Evolutionary conservation across 192 early-diverging fungal species (phyloP), one percentile per base, ranked within the genome.

Genomic region (Coemansia sp.): DNA sequence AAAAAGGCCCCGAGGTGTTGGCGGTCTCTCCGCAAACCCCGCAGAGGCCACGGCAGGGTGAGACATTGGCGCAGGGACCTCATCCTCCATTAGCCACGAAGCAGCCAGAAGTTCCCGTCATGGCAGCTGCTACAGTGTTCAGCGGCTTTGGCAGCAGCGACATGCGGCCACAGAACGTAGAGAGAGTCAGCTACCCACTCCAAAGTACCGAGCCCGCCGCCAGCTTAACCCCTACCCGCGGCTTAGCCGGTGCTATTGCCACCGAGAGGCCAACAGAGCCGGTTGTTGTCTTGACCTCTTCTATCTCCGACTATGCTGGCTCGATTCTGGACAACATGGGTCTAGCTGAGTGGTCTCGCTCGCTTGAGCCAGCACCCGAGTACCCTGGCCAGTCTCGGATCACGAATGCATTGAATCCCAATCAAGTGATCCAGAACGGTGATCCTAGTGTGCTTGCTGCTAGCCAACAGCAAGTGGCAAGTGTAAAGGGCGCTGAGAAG

Each of bases 271-370:
- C 44, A 8, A 20, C 42, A 16, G 57, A 60, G 40, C 31, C 70
- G 6, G 33, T 33, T 24, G 27, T 51, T 55, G 59, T 71, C 31
- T 11, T 76, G 41, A 68, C 71, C 41, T 40, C 79, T 18, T 76
- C 79, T 0, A 46, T 71, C 67, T 68, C 71, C 4, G 79, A 81
- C n/a, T 69, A 76, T 67, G 63, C 79, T 5, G 68, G 71, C 0
- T 59, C 75, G 22, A n/a, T 81, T 12, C 40, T 81, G 40, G 67
- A 73, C 31, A 67, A 51, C 33, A 40, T 72, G 33, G 63, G 74
- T 5, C 55, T 75, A 9, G 47, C 42, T 15, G 49, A 64, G n/a
- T 59, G 71, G 36, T 46, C 70, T 20, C n/a, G 29, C 24, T n/a
- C 24, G 9, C 29, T 66, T 11, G 65, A 66, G 13, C 57, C 31